Evolutionary conservation across 2,329 filamentous ascomycete species (phyloP).

Genomic region (Trichoderma sp.): DNA sequence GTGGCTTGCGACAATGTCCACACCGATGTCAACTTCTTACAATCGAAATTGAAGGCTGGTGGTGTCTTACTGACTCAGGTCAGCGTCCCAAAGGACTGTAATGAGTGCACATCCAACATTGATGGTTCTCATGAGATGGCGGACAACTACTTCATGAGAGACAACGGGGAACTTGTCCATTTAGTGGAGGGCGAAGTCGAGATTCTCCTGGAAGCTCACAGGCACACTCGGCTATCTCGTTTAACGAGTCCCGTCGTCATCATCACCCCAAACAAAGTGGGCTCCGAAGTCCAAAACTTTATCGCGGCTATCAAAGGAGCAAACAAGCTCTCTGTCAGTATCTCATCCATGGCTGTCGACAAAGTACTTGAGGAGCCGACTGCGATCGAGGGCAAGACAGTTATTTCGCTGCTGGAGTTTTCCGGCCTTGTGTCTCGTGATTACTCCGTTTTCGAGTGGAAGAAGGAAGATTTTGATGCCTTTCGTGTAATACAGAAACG

Average conservation of each 20-base stretch:
- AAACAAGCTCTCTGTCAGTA: neutral
- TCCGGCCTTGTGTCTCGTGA: slow-evolving; percentile 24
- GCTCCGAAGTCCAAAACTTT: neutral
- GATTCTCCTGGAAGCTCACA: neutral
- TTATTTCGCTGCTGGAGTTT: slow-evolving; percentile 49
- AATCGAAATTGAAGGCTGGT: slow-evolving; percentile 28
- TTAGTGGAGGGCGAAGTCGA: neutral
- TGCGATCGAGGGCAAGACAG: slow-evolving; percentile 28
- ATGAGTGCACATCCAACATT: neutral
- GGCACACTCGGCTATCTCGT: neutral
- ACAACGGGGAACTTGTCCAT: neutral
- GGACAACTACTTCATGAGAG: neutral
- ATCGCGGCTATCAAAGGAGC: neutral
- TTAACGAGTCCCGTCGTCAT: neutral
- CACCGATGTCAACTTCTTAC: slow-evolving; percentile 21
- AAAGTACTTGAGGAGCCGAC: slow-evolving; percentile 21
- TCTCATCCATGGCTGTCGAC: slow-evolving; percentile 10
- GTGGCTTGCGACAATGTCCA: slow-evolving; percentile 24
- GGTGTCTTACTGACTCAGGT: slow-evolving; percentile 30
- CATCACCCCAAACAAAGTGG: neutral
- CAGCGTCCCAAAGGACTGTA: neutral
- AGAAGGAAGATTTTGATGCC: slow-evolving; percentile 36
- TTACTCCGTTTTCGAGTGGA: slow-evolving; percentile 39
- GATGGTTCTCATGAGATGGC: neutral
- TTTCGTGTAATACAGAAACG: slow-evolving; percentile 40